Evolutionary conservation across 1,284 basidiomycete genomes (phyloP), one percentile per base, ranked within the genome.

Genomic region (Heliocybe sulcata): DNA sequence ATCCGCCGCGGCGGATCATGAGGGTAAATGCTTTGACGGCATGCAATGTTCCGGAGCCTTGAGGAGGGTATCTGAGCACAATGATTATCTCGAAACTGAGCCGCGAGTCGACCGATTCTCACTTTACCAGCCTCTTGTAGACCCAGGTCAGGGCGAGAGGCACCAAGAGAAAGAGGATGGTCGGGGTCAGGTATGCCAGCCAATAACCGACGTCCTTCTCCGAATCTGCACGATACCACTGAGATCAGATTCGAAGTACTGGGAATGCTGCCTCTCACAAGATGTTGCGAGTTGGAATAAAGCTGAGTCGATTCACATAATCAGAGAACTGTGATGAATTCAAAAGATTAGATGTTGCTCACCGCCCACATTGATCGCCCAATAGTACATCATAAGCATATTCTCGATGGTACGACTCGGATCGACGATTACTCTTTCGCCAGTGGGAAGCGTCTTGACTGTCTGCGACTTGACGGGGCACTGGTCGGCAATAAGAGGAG

Each of bases 81-180:
- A 42, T 42, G 38, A n/a, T 42, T 6, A 42, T 9, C 6, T 4
- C 4, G 38, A 42, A 9, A 20, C 6, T 16, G 12, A 20, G n/a
- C 6, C 6, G 16, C 6, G 8, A 6, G n/a, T 42, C 16, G 19
- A 8, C 16, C 4, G 6, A 16, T 20, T 3, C 16, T 16, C 38
- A 42, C 38, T n/a, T 42, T 6, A 42, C 38, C 6, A 42, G 16
- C 6, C 38, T 16, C 19, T 42, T 42, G 16, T 42, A 42, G 19
- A 42, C 38, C 38, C 38, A 42, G 16, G 23, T 61, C 45, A 79
- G 66, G 26, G 77, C 69, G 56, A 74, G 59, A 4, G 76, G 69
- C 45, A 60, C 59, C 6, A 56, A 54, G 29, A 61, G 48, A 52
- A 65, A 65, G 20, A 65, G 52, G 31, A 58, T 35, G 2, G 64